phyloP scores from a whole-genome alignment of 768 basidiomycete species.

The Russula compacta region DNA sequence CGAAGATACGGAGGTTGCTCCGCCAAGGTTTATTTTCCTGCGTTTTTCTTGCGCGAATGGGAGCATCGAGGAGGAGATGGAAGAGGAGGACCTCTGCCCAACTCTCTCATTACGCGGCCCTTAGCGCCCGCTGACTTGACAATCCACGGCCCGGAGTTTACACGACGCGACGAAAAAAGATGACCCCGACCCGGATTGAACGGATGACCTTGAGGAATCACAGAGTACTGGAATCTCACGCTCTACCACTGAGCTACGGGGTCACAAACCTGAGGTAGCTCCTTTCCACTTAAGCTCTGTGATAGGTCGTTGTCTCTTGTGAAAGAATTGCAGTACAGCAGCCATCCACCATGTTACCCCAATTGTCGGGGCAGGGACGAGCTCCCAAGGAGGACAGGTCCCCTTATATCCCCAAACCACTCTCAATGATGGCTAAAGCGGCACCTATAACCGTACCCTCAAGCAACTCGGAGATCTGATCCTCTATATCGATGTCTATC shows the following conservation, averaged over 20 bases:
- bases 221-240: neutral
- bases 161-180: neutral
- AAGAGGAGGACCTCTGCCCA: neutral
- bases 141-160: neutral
- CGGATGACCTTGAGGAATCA: constrained; percentile 15
- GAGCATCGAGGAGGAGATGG: constrained; percentile 25
- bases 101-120: constrained; percentile 8
- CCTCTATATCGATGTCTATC: constrained; percentile 31
- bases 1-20: constrained; percentile 41
- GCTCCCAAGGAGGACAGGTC: neutral
- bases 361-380: neutral
- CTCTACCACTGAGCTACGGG: constrained; percentile 9
- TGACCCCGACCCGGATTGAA: constrained; percentile 19
- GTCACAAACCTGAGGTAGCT: neutral
- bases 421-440: neutral
- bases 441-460: constrained; percentile 25
- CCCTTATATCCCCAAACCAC: neutral
- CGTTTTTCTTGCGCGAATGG: constrained; percentile 43
- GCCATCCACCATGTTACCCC: neutral
- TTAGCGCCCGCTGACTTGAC: neutral
- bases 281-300: neutral
- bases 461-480: constrained; percentile 26
- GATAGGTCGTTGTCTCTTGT: too few species aligned
- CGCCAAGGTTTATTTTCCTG: constrained; percentile 71
- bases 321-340: too few species aligned